Evolutionary conservation across 2,329 filamentous ascomycete genomes (phyloP), one percentile per base, ranked within the genome.

Genomic region (Colletotrichum incanum): DNA sequence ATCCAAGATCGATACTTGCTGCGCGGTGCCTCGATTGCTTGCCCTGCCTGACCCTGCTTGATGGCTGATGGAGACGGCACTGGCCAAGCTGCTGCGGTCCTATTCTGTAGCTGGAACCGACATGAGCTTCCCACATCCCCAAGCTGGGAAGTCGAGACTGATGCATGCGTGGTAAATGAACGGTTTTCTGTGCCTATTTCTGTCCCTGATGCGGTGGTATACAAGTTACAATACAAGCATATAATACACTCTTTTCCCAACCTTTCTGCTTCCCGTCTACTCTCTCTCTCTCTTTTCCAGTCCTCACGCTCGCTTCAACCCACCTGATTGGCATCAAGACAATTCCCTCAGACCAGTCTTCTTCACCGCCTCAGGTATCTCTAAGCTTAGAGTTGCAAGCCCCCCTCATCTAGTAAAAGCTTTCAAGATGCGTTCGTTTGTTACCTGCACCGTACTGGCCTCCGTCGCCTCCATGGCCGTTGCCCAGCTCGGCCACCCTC

Each of bases 361-460:
- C 37, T 52, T 6, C 26, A n/a, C n/a, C 23, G 6, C n/a, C 39
- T 45, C 58, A 62, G 61, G 55, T 55, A 71, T 61, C 67, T 60
- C 28, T 28, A 37, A n/a, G 52, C 43, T 28, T 20, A 28, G 39
- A 2, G 45, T 34, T 45, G 26, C 26, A 31, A n/a, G 18, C 12
- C 55, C 16, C 37, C 56, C 56, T 18, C 9, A 50, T 12, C 39
- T 55, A 26, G 61, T n/a, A 59, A n/a, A 43, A 58, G 61, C 52
- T 45, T 61, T 55, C 67, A 56, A 71, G 67, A 71, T 71, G 67
- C 67, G 67, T 71, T 71, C 67, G 31, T 71, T 71, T 54, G 67
- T 71, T 66, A 71, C 67, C 39, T 71, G 62, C 67, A 49, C 67
- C 55, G 62, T 66, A 18, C 67, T 71, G 67, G 74, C 67, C 52